Evolutionary conservation across 192 early-diverging fungal genomes (phyloP).

Genomic region (Coemansia sp.): DNA sequence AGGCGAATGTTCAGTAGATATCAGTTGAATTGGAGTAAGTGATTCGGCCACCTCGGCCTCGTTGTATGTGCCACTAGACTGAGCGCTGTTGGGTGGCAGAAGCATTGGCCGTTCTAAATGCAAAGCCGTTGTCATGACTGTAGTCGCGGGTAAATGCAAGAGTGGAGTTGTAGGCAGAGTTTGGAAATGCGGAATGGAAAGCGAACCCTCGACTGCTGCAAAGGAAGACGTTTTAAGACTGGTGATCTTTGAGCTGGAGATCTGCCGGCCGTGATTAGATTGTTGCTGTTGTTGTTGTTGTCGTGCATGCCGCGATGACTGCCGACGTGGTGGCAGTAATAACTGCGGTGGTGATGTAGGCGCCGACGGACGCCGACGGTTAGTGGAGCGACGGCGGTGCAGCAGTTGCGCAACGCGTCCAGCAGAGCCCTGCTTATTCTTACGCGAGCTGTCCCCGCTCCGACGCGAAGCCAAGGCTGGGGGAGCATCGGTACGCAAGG

Average conservation of each 20-base stretch:
- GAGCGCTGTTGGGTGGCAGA: slow-evolving; percentile 11
- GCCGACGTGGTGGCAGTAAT: not conserved
- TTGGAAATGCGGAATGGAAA: not conserved
- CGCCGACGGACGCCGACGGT: not conserved
- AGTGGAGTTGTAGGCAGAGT: not conserved
- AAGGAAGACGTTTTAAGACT: not conserved
- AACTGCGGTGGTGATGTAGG: not conserved
- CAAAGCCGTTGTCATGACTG: not conserved
- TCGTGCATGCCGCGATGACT: not conserved
- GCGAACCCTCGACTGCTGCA: not conserved
- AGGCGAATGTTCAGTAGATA: not conserved
- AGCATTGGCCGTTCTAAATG: not conserved
- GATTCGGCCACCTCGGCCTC: slow-evolving; percentile 7
- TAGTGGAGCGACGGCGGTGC: not conserved
- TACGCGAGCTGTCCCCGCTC: not conserved
- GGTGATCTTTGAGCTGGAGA: not conserved
- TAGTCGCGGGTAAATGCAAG: not conserved
- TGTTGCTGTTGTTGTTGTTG: not conserved
- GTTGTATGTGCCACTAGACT: slow-evolving; percentile 34
- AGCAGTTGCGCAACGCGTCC: not conserved
- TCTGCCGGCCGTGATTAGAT: not conserved
- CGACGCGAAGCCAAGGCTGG: not conserved
- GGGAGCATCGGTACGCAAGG: not conserved
- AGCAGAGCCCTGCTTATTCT: not conserved
- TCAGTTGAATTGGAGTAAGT: not conserved